These are phyloP conservation scores for Aspergillus bertholletiae DNA, from an alignment of 495 filamentous ascomycete species.

Conservation along the genomic window DNA sequence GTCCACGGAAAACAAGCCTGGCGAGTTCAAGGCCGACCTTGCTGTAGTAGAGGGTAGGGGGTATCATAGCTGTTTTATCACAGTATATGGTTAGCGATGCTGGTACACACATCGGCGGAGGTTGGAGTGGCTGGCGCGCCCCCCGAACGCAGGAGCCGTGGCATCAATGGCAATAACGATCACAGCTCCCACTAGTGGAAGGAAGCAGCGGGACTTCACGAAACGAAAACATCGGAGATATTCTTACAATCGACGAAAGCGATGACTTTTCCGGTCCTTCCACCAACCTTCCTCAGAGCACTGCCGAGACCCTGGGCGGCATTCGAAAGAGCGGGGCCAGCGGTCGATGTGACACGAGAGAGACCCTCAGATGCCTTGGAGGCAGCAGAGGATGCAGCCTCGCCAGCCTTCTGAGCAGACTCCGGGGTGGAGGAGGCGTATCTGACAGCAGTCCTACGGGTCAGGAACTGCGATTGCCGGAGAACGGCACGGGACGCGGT, in stretches of 20 bases:
- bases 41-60: conserved; percentile 84
- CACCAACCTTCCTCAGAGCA: conserved; percentile 74
- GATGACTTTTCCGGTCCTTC: conserved; percentile 77
- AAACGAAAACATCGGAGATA: not conserved
- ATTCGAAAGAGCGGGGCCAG: conserved; percentile 70
- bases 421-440: conserved; percentile 66
- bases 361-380: conserved; percentile 83
- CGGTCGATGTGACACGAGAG: conserved; percentile 74
- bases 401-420: conserved; percentile 65
- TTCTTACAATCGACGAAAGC: conserved; percentile 82
- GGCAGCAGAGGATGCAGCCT: conserved; percentile 58
- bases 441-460: conserved; percentile 53
- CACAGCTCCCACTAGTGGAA: not conserved
- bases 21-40: conserved; percentile 82
- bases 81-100: conserved; percentile 25
- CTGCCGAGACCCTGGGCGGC: conserved; percentile 61
- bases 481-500: conserved; percentile 56
- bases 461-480: conserved; percentile 57
- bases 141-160: conserved; percentile 14
- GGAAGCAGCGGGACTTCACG: not conserved
- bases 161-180: conserved; percentile 2
- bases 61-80: conserved; percentile 66
- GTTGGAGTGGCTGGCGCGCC: conserved; percentile 13
- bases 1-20: conserved; percentile 81
- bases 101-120: conserved; percentile 2